Evolutionary conservation across 257 asterid species (phyloP).

Genomic region (Anisodus acutangulus): DNA sequence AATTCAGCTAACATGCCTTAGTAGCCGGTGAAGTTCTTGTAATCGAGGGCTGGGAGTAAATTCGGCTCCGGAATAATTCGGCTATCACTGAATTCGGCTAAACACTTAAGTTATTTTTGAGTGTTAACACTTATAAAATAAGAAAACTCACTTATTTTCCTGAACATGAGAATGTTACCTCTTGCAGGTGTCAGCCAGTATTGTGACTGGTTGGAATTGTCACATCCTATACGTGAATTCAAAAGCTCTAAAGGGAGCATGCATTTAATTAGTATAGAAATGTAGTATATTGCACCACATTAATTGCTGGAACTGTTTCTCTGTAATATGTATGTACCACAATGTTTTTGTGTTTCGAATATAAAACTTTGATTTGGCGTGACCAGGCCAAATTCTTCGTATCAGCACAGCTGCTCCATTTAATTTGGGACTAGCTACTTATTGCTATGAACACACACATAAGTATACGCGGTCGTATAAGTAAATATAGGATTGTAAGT

Average conservation of each 20-base stretch:
- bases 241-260: background rate
- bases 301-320: constrained; percentile 12
- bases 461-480: too few relatives aligned
- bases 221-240: background rate
- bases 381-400: background rate
- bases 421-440: background rate
- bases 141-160: too few relatives aligned
- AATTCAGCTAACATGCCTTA: too few relatives aligned
- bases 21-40: too few relatives aligned
- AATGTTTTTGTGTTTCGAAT: constrained; percentile 18
- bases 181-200: background rate
- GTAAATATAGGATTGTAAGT: too few relatives aligned
- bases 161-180: background rate
- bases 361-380: background rate
- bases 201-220: constrained; percentile 11
- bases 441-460: too few relatives aligned
- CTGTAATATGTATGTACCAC: constrained; percentile 9
- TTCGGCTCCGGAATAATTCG: too few relatives aligned
- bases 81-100: too few relatives aligned
- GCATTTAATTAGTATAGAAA: background rate
- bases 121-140: too few relatives aligned
- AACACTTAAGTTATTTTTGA: too few relatives aligned
- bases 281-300: background rate
- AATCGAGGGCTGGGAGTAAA: too few relatives aligned
- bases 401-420: background rate